Percentiles rank a stretch among this genome's conserved stretches.
Evolutionary conservation across 257 asterid species (phyloP).

Genomic region (Mitragyna speciosa): DNA sequence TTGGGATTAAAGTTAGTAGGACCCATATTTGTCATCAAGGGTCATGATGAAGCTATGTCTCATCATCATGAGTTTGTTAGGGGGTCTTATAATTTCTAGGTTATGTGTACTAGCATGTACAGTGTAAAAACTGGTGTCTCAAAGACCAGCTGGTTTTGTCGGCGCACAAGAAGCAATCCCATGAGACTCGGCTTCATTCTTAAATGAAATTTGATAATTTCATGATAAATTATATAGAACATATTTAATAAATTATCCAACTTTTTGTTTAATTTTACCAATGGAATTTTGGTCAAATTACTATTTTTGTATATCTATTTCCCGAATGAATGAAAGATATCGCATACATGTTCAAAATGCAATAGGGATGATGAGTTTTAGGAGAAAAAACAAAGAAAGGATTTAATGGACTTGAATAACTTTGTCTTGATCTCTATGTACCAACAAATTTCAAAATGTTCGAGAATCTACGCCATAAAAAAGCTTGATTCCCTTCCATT

Average conservation of each 20-base stretch:
- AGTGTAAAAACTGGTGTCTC: background rate
- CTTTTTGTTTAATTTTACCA: background rate
- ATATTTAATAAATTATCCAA: background rate
- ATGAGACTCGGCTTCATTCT: background rate
- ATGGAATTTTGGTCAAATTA: background rate
- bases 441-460: too few relatives aligned
- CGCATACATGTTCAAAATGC: too few relatives aligned
- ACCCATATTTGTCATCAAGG: background rate
- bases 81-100: background rate
- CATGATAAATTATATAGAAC: background rate
- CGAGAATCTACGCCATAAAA: too few relatives aligned
- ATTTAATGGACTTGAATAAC: too few relatives aligned
- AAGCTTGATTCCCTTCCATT: too few relatives aligned
- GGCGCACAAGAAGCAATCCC: constrained; percentile 8
- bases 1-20: background rate
- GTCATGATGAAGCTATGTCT: background rate
- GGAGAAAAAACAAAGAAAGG: too few relatives aligned
- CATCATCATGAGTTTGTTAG: background rate
- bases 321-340: too few relatives aligned
- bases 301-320: too few relatives aligned
- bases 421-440: too few relatives aligned
- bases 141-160: constrained; percentile 25
- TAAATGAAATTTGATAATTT: background rate
- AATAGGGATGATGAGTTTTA: too few relatives aligned
- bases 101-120: background rate